Base-by-base conservation (phyloP, 1,284 basidiomycete genomes). In the Fomitiporia mediterranea region DNA sequence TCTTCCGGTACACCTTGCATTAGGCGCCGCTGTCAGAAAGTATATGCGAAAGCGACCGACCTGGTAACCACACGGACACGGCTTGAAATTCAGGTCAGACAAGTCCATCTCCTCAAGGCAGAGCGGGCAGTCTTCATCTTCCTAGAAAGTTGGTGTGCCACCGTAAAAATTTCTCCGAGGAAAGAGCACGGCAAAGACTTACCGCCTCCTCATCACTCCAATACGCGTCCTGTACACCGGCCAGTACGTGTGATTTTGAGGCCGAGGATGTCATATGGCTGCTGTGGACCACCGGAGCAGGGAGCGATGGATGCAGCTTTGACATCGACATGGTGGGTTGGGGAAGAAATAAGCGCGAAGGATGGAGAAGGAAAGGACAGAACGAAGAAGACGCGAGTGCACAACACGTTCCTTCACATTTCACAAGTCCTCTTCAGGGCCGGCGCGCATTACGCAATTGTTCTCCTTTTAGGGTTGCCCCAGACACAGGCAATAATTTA, bases 51-150 rank as follows among this genome's bases (percentile, higher is more conserved):
- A 57, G 42, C 38, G 53, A 67, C 75, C 66, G 69, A 91, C 95
- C 81, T 98, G 95, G 74, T 99, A 97, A 63, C 97, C 97, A 74
- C 97, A 99, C 55, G 95, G 86, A 73, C 97, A 99, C 17, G 97
- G 97, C 77, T 96, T 97, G 79, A 99, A 99, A 78, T 98, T 97
- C 69, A 98, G 84, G 80, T 99, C 97, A 40, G 94, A 95, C 62
- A 99, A 84, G 74, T 99, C 97, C 84, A 99, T 94, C 74, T 98
- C 95, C 70, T 99, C 97, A 56, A 98, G 84, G 75, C 97, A 99
- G 61, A 99, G 84, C 47, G 97, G 94, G 74, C 97, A 99, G 67
- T 99, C 96, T 64, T 91, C 90, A 67, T 98, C 94, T 72, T 99
- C 97, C 94, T 97, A 62, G 62, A 57, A 57, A 63, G 51, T 65